Base-by-base conservation (phyloP, 176 grass and related monocot species). In the Olyra latifolia region DNA sequence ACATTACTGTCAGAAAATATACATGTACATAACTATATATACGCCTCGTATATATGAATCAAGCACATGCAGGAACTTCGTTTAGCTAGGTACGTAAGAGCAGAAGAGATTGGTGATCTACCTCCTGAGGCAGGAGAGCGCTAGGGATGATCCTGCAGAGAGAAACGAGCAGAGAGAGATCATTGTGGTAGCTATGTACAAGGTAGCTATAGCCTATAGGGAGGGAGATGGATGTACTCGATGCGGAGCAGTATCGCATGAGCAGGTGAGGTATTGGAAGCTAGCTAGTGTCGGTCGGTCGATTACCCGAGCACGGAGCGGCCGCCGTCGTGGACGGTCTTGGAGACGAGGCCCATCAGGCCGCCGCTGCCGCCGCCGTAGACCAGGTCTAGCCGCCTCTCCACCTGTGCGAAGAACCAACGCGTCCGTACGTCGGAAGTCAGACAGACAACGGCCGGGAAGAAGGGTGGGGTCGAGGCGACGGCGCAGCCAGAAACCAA, bases 331-430 rank as follows among this genome's bases (percentile, higher is more conserved):
- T 93, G 80, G 24, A 95, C 95, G 63, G 88, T 84, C 87, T 83
- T 86, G 79, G 95, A 98, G 25, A 98, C 88, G 48, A 92, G 57
- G 22, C 95, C 95, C 95, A 98, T 98, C 29, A 98, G 83, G 45
- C 95, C 95, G 83, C 72, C 80, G 85, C 95, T 98, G 66, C 95
- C 95, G 66, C 95, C 95, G 77, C 95, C 95, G 62, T 98, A 98
- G 68, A 98, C 95, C 25, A 98, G 90, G 53, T 94, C 88, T 69
- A 98, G 88, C 62, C 87, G 71, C 88, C 81, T 83, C 54, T 91
- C 83, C n/a, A 95, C 83, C 95, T 94, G 90, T 94, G 90, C 88
- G 66, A 80, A 40, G 7, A 12, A 55, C 32, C 32, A 2, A 35
- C 2, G 32, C 32, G 32, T 19, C 54, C 54, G 46, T 12, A 35